Evolutionary conservation across 2,329 filamentous ascomycete species (phyloP), one percentile per base, ranked within the genome.

Genomic region (Pseudocercospora pini-densiflorae): DNA sequence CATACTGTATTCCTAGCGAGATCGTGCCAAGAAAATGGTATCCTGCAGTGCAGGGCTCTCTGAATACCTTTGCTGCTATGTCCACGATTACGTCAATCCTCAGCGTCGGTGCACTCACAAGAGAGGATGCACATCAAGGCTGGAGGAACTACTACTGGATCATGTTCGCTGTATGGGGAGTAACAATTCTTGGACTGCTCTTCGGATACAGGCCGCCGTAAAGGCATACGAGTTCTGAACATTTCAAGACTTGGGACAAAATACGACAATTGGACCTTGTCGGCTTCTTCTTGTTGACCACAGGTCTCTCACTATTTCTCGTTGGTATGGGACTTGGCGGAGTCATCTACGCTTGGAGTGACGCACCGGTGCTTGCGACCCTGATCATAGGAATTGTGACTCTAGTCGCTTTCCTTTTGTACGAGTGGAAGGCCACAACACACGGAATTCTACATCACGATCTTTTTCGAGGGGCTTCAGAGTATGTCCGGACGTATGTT

Each of bases 311-410:
- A 3, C 60, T 72, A n/a, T 68, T 73, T 45, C 60, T 72, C 6
- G 43, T 62, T 23, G 78, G 75, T 29, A 65, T 79, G 31, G 75
- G 72, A 49, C 74, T 77, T 70, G 76, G 77, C 7, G 76, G 77
- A 10, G 69, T 68, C 1, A 63, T 69, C 9, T 78, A 78, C 67
- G 73, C 74, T 1, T 80, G 78, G 78, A 74, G 72, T 40, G 72
- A 70, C 27, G 71, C 63, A 8, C 74, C 75, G 23, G 74, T 77
- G 2, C 73, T 79, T 7, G 76, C 71, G 4, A 73, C 76, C 0
- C 66, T 79, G 0, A 73, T 79, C 19, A 69, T 67, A 47, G 77
- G 77, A 2, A 74, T 77, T 60, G 70, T 72, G n/a, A 72, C 71
- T 3, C 60, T 79, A 12, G 70, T 78, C 16, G 64, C 67, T 7